Conservation (phyloP, 257 asterid species). For the Solanum corneliomulleri region DNA sequence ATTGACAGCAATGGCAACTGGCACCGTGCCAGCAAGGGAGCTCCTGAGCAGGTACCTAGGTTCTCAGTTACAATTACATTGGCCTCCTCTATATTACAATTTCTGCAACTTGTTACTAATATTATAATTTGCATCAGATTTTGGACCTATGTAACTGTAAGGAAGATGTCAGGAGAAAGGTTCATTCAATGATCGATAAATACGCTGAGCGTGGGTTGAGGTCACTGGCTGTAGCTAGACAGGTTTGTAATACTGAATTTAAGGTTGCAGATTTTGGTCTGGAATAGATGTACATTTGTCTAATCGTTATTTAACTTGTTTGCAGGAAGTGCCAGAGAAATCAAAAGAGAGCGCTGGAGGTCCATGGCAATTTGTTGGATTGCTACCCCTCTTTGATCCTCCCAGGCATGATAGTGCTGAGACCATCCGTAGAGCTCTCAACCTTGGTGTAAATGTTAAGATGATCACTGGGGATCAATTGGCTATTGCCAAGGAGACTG, state of each 20-base stretch:
- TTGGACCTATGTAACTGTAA: slow-evolving; percentile 68
- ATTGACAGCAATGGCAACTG: slow-evolving; percentile 69
- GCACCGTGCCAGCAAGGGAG: slow-evolving; percentile 97
- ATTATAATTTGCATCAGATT: slow-evolving; percentile 38
- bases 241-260: slow-evolving; percentile 28
- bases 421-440: slow-evolving; percentile 88
- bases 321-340: slow-evolving; percentile 87
- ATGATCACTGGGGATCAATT: slow-evolving; percentile 98
- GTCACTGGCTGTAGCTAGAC: slow-evolving; percentile 91
- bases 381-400: slow-evolving; percentile 91
- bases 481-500: slow-evolving; percentile 96
- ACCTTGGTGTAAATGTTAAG: slow-evolving; percentile 92
- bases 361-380: slow-evolving; percentile 94
- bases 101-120: not conserved
- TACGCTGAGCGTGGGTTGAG: slow-evolving; percentile 94
- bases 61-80: not conserved
- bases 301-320: not conserved
- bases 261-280: not conserved
- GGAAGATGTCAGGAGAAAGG: slow-evolving; percentile 78
- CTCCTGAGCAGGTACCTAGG: slow-evolving; percentile 81
- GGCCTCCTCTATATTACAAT: not conserved
- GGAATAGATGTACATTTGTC: not conserved
- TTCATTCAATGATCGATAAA: slow-evolving; percentile 67
- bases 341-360: slow-evolving; percentile 67
- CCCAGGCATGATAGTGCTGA: slow-evolving; percentile 99